Evolutionary conservation across 1,284 basidiomycete species (phyloP).

Genomic region (Ceratobasidium sp.): DNA sequence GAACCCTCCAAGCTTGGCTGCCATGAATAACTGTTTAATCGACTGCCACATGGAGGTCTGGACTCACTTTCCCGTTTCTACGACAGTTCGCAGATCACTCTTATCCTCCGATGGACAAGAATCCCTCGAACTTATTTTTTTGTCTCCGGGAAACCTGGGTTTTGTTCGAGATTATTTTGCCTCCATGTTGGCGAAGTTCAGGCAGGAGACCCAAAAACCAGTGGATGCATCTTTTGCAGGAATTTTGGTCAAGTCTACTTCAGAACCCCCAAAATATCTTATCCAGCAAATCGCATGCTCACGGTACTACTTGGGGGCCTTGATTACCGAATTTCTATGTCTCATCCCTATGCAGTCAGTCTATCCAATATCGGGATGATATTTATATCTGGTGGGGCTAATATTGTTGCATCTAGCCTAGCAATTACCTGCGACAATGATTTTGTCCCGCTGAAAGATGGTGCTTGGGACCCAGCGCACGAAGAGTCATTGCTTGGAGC

Average conservation of each 20-base stretch:
- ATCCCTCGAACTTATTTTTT: conserved; percentile 59
- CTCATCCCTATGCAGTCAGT: conserved; percentile 74
- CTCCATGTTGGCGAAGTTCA: conserved; percentile 63
- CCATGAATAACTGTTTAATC: conserved; percentile 64
- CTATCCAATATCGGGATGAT: conserved; percentile 69
- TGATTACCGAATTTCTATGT: conserved; percentile 70
- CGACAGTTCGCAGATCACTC: conserved; percentile 62
- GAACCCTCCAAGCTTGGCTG: conserved; percentile 51
- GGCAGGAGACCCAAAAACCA: conserved; percentile 66
- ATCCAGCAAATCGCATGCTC: not conserved
- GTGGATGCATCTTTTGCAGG: conserved; percentile 61
- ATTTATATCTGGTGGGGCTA: conserved; percentile 66
- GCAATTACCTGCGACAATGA: conserved; percentile 69
- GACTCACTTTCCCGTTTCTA: conserved; percentile 71
- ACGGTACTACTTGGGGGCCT: conserved; percentile 48
- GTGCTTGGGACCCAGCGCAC: conserved; percentile 70
- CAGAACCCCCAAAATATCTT: not conserved
- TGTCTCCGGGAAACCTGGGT: conserved; percentile 56
- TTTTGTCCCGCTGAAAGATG: conserved; percentile 74
- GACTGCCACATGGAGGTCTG: conserved; percentile 72
- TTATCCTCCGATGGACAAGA: conserved; percentile 57
- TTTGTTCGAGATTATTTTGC: conserved; percentile 62
- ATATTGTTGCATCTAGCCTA: conserved; percentile 68
- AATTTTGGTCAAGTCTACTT: conserved; percentile 50
- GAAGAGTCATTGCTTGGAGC: conserved; percentile 64